Evolutionary conservation across 768 basidiomycete genomes (phyloP), one percentile per base, ranked within the genome.

Genomic region (Postia placenta): DNA sequence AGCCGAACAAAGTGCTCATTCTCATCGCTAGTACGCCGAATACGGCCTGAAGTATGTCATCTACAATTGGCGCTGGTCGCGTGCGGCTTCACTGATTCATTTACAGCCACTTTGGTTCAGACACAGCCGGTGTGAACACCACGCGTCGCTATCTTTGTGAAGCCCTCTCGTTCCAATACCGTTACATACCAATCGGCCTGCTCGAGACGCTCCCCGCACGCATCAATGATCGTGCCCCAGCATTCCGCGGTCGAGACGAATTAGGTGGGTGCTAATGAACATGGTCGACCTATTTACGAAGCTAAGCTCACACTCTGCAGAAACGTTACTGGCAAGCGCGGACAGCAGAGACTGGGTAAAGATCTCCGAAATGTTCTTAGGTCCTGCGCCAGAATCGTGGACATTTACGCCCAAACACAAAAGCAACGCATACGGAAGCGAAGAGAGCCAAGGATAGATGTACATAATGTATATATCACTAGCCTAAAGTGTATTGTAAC

Each of bases 311-410:
- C 50, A 30, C 22, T 26, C 22, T 41, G 20, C 59, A 92, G 91
- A 94, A 74, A 91, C 89, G 0, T 70, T 95, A 5, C 72, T 95
- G 4, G 81, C 90, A 3, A 92, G 89, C 58, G 73, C 75, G 2
- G 78, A 89, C 60, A 85, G 87, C 61, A 70, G 74, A 33, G 90
- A 94, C 61, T 95, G 93, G 93, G 87, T 94, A 36, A 89, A 83
- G 69, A 83, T 99, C 40, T 87, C 88, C 1, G 91, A 94, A 68
- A 93, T 95, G 87, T 96, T 96, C 69, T 69, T 97, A 22, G 95
- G 94, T 1, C 85, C 85, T 49, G 78, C 81, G 1, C 93, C 91
- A 1, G 87, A 88, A 51, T 71, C 78, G 2, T 95, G 90, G 83
- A 68, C 70, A 5, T 98, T 96, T 67, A 81, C 80, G 12, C 92